These are phyloP conservation scores for Symbiodinium pilosum DNA, from an alignment of 73 alveolate species.

Conservation along the genomic window DNA sequence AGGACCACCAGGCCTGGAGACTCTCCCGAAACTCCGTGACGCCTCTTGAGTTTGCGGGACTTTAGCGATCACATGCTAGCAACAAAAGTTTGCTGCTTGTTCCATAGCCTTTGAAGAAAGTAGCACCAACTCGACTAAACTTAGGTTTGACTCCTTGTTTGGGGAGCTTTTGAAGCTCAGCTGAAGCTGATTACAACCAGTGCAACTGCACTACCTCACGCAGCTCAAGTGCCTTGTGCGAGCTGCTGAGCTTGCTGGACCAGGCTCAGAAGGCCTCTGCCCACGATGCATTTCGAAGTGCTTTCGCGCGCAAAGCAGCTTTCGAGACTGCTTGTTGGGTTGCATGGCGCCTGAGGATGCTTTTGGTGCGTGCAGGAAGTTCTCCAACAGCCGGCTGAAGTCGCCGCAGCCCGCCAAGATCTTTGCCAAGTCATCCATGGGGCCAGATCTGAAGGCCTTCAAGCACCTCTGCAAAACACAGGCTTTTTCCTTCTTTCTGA, in stretches of 20 bases:
- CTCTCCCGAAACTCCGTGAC: background rate
- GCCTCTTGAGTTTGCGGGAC: too few relatives aligned
- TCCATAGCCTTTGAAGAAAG: too few relatives aligned
- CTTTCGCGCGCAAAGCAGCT: background rate
- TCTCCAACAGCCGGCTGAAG: background rate
- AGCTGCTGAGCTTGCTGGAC: background rate
- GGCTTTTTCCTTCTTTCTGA: too few relatives aligned
- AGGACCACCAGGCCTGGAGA: too few relatives aligned
- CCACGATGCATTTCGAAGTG: background rate
- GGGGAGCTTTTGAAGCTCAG: too few relatives aligned
- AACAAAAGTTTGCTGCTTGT: background rate
- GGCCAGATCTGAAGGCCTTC: too few relatives aligned
- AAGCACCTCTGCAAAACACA: too few relatives aligned
- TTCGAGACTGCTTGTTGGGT: background rate
- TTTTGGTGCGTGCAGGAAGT: background rate
- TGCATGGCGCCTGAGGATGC: background rate
- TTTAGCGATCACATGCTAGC: background rate
- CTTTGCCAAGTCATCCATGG: background rate
- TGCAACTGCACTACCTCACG: background rate
- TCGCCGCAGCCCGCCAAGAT: background rate
- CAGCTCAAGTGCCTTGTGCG: background rate
- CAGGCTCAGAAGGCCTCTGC: background rate
- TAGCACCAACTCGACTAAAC: too few relatives aligned
- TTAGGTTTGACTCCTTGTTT: too few relatives aligned
- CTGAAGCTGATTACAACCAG: too few relatives aligned